These are phyloP conservation scores for Aschersonia sp. DNA, from an alignment of 2,329 filamentous ascomycete genomes.

Conservation along the genomic window DNA sequence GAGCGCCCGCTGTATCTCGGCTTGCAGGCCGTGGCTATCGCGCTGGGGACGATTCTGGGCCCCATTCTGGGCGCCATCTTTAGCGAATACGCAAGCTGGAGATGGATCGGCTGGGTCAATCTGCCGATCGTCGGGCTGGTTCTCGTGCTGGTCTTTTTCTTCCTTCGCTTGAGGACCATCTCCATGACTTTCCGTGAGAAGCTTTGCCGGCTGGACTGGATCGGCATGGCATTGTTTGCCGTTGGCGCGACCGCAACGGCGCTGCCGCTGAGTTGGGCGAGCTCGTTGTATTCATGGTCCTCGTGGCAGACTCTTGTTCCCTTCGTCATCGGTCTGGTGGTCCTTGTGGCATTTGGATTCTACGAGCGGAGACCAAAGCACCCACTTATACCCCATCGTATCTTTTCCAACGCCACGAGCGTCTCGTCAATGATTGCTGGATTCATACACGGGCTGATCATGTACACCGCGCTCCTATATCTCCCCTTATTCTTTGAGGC, in stretches of 20 bases:
- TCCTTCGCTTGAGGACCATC: constrained; percentile 7
- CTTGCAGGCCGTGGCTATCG: constrained; percentile 9
- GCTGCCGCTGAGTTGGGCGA: constrained; percentile 19
- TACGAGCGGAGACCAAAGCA: constrained; percentile 13
- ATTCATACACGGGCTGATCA: constrained; percentile 15
- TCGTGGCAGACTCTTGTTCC: constrained; percentile 19
- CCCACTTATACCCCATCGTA: constrained; percentile 15
- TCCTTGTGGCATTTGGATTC: constrained; percentile 13
- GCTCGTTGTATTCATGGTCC: constrained; percentile 16
- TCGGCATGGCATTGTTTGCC: constrained; percentile 13
- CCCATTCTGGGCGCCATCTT: constrained; percentile 13
- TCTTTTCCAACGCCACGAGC: constrained; percentile 10
- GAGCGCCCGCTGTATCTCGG: constrained; percentile 13
- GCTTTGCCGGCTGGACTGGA: constrained; percentile 18
- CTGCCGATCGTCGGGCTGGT: constrained; percentile 13
- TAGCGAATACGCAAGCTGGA: constrained; percentile 9
- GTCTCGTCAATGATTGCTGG: constrained; percentile 15
- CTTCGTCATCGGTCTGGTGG: constrained; percentile 12
- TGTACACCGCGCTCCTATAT: constrained; percentile 14
- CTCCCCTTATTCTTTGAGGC: constrained; percentile 18
- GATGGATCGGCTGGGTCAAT: constrained; percentile 18
- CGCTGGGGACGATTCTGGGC: constrained; percentile 7
- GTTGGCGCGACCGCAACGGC: constrained; percentile 11
- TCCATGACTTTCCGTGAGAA: constrained; percentile 1
- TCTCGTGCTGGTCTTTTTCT: constrained; percentile 9